phyloP scores from a whole-genome alignment of 2,329 filamentous ascomycete species.

The Aureobasidium sp. region DNA sequence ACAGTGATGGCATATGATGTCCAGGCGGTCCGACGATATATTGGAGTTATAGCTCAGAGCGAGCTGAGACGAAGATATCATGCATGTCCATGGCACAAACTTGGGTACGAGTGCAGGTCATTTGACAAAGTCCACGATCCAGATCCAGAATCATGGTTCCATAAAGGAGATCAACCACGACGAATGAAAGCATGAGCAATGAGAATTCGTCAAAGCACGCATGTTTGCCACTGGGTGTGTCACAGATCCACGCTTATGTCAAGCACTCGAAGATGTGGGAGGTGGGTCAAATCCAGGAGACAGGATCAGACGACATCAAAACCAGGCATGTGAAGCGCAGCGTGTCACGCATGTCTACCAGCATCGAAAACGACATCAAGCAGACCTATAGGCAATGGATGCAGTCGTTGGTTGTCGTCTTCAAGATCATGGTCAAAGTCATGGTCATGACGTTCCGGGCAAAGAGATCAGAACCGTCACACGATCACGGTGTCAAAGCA shows the following conservation, averaged over 20 bases:
- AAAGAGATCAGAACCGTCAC: conserved; percentile 9
- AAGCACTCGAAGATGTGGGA: background rate
- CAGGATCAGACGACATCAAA: background rate
- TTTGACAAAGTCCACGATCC: background rate
- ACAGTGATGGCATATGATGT: background rate
- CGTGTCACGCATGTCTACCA: conserved; percentile 13
- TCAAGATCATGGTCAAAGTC: background rate
- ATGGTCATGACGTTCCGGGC: background rate
- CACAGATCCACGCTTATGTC: conserved; percentile 6
- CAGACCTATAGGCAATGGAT: conserved; percentile 8
- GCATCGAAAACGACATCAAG: conserved; percentile 9
- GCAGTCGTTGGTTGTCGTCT: background rate
- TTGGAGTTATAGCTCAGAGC: background rate
- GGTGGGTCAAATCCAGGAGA: conserved; percentile 10
- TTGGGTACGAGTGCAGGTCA: background rate
- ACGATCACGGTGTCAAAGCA: conserved; percentile 10
- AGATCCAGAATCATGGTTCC: background rate
- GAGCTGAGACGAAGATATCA: background rate
- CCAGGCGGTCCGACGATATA: background rate
- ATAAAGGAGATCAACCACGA: background rate
- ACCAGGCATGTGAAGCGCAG: conserved; percentile 10
- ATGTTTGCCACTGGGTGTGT: background rate
- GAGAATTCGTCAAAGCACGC: background rate
- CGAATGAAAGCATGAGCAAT: conserved; percentile 2
- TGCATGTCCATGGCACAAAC: background rate